Base-by-base conservation (phyloP, 345 rosid genomes). In the Bruguiera parviflora region DNA sequence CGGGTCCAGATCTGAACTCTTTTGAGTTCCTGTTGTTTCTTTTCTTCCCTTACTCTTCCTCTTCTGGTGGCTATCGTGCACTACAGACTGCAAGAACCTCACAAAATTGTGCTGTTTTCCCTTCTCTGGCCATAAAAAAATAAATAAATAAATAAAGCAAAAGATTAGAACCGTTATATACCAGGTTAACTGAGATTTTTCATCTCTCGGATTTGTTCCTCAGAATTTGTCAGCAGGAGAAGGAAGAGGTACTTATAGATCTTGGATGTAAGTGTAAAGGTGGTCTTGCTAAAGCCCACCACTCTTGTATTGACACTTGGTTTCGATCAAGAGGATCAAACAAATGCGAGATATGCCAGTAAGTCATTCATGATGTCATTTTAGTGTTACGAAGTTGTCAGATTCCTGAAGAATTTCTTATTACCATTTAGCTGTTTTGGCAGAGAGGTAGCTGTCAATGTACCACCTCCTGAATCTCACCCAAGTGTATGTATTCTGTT, bases 331-430 rank as follows among this genome's bases (percentile, higher is more conserved):
- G 77, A 80, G 97, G 97, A 66, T 87, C 97, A 63, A 93, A 90
- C 80, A 85, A 75, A 73, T 93, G 98, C 29, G 92, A 93, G 81
- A 93, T 93, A 69, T 93, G 98, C 89, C 91, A 85, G 93, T 88
- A 83, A 86, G 87, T 80, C 51, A 27, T 71, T 71, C 43, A n/a
- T 31, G 5, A 64, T 53, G n/a, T 61, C 61, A 31, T 39, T 47
- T 65, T 20, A 22, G 15, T 20, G 2, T 18, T 60, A 33, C 28
- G 58, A 22, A 46, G 65, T 46, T 65, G 9, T 35, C 58, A 35
- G 25, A 64, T 37, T 0, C 57, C 29, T 28, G 27, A 27, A 31
- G 61, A 55, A 19, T 43, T 58, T 61, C 28, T 49, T 46, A 3
- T 31, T 61, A 19, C 61, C 31, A 29, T 76, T 52, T 63, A 33